phyloP scores from a whole-genome alignment of 2,329 filamentous ascomycete species.

The Neopestalotiopsis sp. region DNA sequence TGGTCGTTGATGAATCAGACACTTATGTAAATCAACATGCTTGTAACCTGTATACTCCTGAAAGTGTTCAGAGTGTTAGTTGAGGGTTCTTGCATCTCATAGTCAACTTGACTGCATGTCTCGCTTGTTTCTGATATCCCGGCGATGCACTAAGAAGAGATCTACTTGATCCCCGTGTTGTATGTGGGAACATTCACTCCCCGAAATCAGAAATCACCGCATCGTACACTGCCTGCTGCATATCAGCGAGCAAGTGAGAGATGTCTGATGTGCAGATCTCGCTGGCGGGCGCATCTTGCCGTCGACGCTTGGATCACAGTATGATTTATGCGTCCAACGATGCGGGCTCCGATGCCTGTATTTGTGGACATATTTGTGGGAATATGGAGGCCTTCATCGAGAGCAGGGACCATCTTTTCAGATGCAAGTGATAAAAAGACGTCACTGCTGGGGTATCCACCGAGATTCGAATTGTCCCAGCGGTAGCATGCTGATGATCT shows the following conservation, averaged over 20 bases:
- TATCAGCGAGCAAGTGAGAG: not conserved
- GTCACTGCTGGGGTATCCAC: not conserved
- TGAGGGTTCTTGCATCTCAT: too few relatives aligned
- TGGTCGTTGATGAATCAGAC: too few relatives aligned
- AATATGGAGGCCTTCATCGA: not conserved
- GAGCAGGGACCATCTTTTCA: not conserved
- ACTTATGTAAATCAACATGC: too few relatives aligned
- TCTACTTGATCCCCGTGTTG: too few relatives aligned
- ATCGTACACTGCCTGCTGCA: not conserved
- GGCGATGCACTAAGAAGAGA: too few relatives aligned
- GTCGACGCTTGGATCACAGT: not conserved
- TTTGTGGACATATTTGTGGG: not conserved
- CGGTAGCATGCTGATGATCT: not conserved
- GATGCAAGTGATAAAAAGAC: constrained; percentile 3
- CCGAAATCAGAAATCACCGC: not conserved
- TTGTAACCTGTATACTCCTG: too few relatives aligned
- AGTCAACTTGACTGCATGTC: too few relatives aligned
- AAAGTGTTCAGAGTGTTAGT: too few relatives aligned
- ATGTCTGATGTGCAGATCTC: not conserved
- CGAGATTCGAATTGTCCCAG: not conserved
- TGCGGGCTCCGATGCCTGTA: not conserved
- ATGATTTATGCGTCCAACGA: not conserved
- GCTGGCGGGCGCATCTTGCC: not conserved
- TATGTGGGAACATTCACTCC: not conserved
- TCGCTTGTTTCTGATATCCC: too few relatives aligned